Percentiles rank a stretch among this genome's conserved stretches.
These are phyloP conservation scores for Leccinum ochraceum DNA, from an alignment of 768 basidiomycete species.

Conservation along the genomic window DNA sequence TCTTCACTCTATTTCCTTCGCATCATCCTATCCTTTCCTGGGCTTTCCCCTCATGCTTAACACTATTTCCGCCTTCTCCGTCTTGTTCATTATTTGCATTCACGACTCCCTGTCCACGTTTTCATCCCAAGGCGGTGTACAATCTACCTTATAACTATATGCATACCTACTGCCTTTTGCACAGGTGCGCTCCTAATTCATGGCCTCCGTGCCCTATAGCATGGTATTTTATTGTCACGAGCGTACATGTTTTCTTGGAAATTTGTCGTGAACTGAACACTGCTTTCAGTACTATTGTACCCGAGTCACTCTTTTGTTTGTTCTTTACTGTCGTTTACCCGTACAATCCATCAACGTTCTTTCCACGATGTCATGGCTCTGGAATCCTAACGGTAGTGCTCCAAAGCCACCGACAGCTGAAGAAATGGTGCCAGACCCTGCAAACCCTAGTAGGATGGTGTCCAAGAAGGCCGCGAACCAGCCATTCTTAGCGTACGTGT, in stretches of 20 bases:
- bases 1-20: constrained; percentile 27
- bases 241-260: not conserved
- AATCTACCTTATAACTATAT: constrained; percentile 37
- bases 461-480: constrained; percentile 81
- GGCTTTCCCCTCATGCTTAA: constrained; percentile 28
- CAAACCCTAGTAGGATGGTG: constrained; percentile 67
- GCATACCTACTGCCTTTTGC: constrained; percentile 36
- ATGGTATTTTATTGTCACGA: constrained; percentile 16
- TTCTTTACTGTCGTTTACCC: not conserved
- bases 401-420: constrained; percentile 41
- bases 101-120: constrained; percentile 23
- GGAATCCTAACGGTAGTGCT: constrained; percentile 42
- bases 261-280: not conserved
- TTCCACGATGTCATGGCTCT: constrained; percentile 65
- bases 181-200: constrained; percentile 33
- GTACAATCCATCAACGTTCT: not conserved
- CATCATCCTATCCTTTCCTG: constrained; percentile 32
- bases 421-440: constrained; percentile 62
- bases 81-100: constrained; percentile 30
- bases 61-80: constrained; percentile 21
- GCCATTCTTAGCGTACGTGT: constrained; percentile 77
- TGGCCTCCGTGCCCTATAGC: constrained; percentile 23
- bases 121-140: constrained; percentile 33
- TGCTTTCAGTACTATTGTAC: not conserved
- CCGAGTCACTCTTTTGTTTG: not conserved